These are phyloP conservation scores for Macrotyloma uniflorum DNA, from an alignment of 306 rosid genomes.

Conservation along the genomic window DNA sequence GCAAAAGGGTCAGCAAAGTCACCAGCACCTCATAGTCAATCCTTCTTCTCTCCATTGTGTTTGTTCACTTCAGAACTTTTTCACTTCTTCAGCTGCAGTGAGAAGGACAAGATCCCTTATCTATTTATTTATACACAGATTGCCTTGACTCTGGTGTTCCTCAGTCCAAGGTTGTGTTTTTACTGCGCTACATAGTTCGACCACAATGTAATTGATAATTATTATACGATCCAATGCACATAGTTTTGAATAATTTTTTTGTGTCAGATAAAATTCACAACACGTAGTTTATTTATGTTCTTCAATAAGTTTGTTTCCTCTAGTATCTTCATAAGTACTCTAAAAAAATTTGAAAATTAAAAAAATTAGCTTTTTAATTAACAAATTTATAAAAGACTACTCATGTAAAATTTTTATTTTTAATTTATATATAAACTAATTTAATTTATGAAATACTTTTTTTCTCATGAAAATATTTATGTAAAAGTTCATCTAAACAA, in stretches of 20 bases:
- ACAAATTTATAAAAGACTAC: too few species aligned
- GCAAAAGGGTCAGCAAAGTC: conserved; percentile 34
- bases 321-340: too few species aligned
- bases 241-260: not conserved
- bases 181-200: not conserved
- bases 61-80: not conserved
- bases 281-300: too few species aligned
- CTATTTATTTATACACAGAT: conserved; percentile 30
- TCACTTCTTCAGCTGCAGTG: conserved; percentile 13
- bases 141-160: not conserved
- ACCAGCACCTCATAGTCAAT: conserved; percentile 5
- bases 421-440: too few species aligned
- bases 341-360: too few species aligned
- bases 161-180: not conserved
- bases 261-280: not conserved
- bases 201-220: too few species aligned
- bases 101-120: conserved; percentile 5
- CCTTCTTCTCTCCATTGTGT: conserved; percentile 36
- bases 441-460: too few species aligned
- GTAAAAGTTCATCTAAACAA: too few species aligned
- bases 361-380: too few species aligned
- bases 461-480: too few species aligned
- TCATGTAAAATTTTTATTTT: too few species aligned
- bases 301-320: too few species aligned
- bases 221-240: not conserved